Percentiles rank a stretch among this genome's conserved stretches.
Conservation (phyloP, 2,329 filamentous ascomycete genomes). For the Trichoderma atroviride region DNA sequence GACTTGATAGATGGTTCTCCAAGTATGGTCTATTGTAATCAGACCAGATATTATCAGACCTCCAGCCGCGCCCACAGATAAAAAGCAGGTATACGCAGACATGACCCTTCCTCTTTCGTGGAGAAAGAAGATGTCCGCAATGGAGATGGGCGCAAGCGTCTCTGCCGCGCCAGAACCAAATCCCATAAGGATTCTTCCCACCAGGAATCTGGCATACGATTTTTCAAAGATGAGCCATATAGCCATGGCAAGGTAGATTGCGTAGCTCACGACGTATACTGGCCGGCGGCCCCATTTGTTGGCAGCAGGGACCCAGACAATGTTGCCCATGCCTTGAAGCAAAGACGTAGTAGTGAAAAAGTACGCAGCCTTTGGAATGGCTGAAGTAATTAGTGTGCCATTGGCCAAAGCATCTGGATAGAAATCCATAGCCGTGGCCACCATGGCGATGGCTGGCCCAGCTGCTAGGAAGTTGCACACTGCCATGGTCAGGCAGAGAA, state of each 20-base stretch:
- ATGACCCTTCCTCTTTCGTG: conserved; percentile 58
- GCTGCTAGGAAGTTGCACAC: conserved; percentile 61
- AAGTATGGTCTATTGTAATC: conserved; percentile 52
- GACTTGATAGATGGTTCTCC: conserved; percentile 57
- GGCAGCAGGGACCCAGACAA: conserved; percentile 50
- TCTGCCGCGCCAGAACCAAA: conserved; percentile 58
- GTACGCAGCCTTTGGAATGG: conserved; percentile 51
- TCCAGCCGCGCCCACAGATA: conserved; percentile 47
- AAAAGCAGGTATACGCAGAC: conserved; percentile 48
- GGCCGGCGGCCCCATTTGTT: conserved; percentile 51
- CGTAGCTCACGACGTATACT: conserved; percentile 48
- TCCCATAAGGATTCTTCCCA: conserved; percentile 54
- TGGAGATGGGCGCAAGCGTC: conserved; percentile 53
- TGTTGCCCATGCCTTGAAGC: conserved; percentile 51
- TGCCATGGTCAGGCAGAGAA: conserved; percentile 57
- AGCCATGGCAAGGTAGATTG: conserved; percentile 45
- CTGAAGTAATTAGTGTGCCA: conserved; percentile 34
- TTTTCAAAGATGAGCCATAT: conserved; percentile 49
- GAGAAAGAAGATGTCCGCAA: conserved; percentile 59
- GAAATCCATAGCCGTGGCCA: conserved; percentile 50
- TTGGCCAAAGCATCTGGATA: conserved; percentile 43
- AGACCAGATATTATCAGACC: conserved; percentile 51
- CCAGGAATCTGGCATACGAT: conserved; percentile 47
- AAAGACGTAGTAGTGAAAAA: conserved; percentile 57
- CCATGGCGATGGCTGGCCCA: conserved; percentile 56